A percentile compares a stretch with the other conserved stretches of the same genome.
Conservation (phyloP, 352 stramenopile species). For the Globisporangium irregulare region DNA sequence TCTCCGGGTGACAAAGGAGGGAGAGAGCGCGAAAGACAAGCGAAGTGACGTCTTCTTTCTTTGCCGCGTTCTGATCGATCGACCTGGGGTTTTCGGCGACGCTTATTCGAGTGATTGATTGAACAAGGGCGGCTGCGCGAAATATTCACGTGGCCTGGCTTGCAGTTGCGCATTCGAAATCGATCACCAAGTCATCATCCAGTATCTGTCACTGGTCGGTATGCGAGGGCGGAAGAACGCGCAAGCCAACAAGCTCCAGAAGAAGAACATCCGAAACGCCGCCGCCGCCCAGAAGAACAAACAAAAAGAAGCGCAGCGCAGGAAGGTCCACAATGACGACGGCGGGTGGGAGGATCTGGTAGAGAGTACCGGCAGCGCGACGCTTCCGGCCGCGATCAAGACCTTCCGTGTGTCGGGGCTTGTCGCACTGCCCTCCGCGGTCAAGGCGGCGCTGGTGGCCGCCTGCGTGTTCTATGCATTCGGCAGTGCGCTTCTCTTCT, state of each 20-base stretch:
- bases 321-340: constrained; percentile 1
- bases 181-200: background rate
- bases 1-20: background rate
- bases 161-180: constrained; percentile 1
- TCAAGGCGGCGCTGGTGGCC: constrained; percentile 7
- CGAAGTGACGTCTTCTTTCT: constrained; percentile 3
- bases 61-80: background rate
- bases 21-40: constrained; percentile 10
- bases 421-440: constrained; percentile 9
- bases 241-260: background rate
- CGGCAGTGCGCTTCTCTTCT: constrained; percentile 15
- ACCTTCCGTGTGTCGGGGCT: constrained; percentile 12
- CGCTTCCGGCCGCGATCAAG: constrained; percentile 4
- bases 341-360: constrained; percentile 10
- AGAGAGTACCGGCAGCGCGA: background rate
- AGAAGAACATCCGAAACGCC: constrained; percentile 8
- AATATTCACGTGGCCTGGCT: constrained; percentile 1
- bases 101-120: background rate
- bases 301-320: background rate
- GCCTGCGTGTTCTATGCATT: constrained; percentile 18
- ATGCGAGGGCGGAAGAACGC: constrained; percentile 4
- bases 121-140: constrained; percentile 4
- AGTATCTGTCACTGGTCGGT: background rate
- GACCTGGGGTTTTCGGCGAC: background rate
- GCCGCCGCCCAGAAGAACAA: background rate